Conservation (phyloP, 148 eudicot genomes). For the Chenopodium formosanum region DNA sequence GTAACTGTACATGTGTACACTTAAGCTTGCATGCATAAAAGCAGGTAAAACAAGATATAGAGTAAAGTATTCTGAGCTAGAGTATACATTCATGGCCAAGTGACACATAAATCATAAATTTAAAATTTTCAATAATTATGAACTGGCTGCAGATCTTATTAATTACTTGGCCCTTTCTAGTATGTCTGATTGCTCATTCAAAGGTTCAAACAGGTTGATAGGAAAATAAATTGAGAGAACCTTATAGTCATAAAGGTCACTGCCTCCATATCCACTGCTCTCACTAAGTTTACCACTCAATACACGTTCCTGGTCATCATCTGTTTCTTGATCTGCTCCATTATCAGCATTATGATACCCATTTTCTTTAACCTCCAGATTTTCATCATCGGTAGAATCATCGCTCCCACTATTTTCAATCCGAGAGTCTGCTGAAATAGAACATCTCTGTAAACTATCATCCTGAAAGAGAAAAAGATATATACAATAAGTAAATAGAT, state of each 20-base stretch:
- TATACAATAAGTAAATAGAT: not conserved
- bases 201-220: conserved; percentile 1
- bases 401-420: conserved; percentile 81
- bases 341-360: conserved; percentile 85
- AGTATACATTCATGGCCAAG: not conserved
- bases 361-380: conserved; percentile 47
- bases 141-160: not conserved
- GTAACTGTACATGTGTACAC: not conserved
- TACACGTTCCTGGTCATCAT: conserved; percentile 73
- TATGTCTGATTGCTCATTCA: not conserved
- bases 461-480: conserved; percentile 49
- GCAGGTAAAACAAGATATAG: not conserved
- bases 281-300: conserved; percentile 91
- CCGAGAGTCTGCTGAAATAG: conserved; percentile 88
- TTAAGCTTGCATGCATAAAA: not conserved
- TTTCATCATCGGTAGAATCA: conserved; percentile 76
- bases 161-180: not conserved
- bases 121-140: not conserved
- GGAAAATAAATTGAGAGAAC: conserved; percentile 32
- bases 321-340: conserved; percentile 67
- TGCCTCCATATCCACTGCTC: conserved; percentile 83
- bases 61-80: not conserved
- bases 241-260: conserved; percentile 95
- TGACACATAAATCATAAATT: not conserved
- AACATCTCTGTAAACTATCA: conserved; percentile 81